phyloP scores from a whole-genome alignment of 2,329 filamentous ascomycete genomes.

The Aspergillus sp. region DNA sequence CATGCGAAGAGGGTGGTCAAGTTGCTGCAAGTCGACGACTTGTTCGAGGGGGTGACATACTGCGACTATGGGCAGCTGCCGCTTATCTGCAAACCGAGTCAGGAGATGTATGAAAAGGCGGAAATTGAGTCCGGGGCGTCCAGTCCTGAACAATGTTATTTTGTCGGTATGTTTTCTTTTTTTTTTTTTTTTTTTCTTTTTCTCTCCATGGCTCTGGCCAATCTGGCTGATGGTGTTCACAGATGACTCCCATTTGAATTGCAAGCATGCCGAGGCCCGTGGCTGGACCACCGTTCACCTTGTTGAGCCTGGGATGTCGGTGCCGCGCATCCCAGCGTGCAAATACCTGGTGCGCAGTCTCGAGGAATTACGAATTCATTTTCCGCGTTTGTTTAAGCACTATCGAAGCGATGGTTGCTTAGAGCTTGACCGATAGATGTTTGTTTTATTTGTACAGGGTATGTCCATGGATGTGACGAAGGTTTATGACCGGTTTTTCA shows the following conservation, averaged over 20 bases:
- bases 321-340: conserved; percentile 56
- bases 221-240: conserved; percentile 9
- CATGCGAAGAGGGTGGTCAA: conserved; percentile 76
- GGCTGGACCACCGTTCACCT: conserved; percentile 85
- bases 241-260: conserved; percentile 83
- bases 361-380: conserved; percentile 63
- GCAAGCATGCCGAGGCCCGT: conserved; percentile 61
- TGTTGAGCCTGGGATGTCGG: conserved; percentile 62
- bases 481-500: background rate
- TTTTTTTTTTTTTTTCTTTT: conserved; percentile 1
- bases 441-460: conserved; percentile 2
- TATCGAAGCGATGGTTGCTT: conserved; percentile 2
- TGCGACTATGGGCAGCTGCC: conserved; percentile 72
- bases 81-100: conserved; percentile 78
- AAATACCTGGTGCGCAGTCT: conserved; percentile 67
- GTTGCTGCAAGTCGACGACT: conserved; percentile 70
- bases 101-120: conserved; percentile 75
- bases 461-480: background rate
- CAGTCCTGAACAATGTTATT: conserved; percentile 67
- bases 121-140: conserved; percentile 73
- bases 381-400: conserved; percentile 75
- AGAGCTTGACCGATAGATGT: conserved; percentile 3
- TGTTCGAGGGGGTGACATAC: conserved; percentile 91
- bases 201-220: background rate
- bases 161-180: conserved; percentile 62